Evolutionary conservation across 139 green algal species (phyloP).

Genomic region (Ulvella scutata): DNA sequence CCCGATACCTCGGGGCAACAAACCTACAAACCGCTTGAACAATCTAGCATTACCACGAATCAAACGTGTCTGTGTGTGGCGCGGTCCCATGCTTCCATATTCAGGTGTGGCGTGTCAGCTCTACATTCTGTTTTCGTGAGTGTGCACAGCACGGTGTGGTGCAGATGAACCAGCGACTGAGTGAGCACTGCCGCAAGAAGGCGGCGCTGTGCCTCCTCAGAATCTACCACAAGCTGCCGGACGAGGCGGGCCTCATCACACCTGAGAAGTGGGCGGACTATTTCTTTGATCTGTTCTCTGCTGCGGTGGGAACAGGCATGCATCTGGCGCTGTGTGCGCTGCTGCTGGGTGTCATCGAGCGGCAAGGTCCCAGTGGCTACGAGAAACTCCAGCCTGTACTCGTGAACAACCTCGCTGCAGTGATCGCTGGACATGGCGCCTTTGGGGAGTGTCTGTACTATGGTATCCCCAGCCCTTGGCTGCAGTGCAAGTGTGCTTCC

Average conservation of each 20-base stretch:
- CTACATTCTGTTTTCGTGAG: no score
- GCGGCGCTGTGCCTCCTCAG: conserved; percentile 87
- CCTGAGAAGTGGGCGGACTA: conserved; percentile 37
- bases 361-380: conserved; percentile 54
- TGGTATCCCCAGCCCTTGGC: conserved; percentile 91
- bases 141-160: background rate
- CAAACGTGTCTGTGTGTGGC: no score
- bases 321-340: conserved; percentile 66
- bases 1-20: no score
- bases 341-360: conserved; percentile 65
- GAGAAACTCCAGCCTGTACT: conserved; percentile 61
- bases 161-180: conserved; percentile 50
- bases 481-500: conserved; percentile 46
- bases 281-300: conserved; percentile 27
- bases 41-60: no score
- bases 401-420: conserved; percentile 45
- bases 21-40: no score
- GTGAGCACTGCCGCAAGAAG: conserved; percentile 90
- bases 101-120: no score
- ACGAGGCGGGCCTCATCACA: conserved; percentile 46
- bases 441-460: conserved; percentile 82
- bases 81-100: no score
- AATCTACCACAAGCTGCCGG: conserved; percentile 74
- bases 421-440: background rate
- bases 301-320: conserved; percentile 76